A percentile compares a stretch with the other conserved stretches of the same genome.
These are phyloP conservation scores for Tolypocladium paradoxum DNA, from an alignment of 2,329 filamentous ascomycete genomes.

Conservation along the genomic window DNA sequence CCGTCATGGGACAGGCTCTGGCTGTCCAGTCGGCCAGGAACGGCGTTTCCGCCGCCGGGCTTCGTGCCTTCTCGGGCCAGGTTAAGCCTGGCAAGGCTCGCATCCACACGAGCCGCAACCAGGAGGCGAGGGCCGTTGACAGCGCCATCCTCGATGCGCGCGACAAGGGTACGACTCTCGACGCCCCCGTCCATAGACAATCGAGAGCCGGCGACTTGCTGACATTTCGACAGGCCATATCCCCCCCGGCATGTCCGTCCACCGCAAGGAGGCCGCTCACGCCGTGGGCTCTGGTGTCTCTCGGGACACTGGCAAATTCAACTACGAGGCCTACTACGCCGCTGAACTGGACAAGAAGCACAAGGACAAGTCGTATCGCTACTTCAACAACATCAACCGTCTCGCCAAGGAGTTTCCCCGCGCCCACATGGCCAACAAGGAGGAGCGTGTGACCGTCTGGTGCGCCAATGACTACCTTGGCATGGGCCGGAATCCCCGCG, in stretches of 20 bases:
- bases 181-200: not conserved
- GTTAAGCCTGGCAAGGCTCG: slow-evolving; percentile 52
- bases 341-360: slow-evolving; percentile 94
- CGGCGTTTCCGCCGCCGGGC: slow-evolving; percentile 34
- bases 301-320: slow-evolving; percentile 50
- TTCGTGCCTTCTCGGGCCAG: slow-evolving; percentile 40
- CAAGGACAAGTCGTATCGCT: slow-evolving; percentile 98
- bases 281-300: slow-evolving; percentile 10
- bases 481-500: slow-evolving; percentile 85
- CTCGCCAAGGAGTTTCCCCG: slow-evolving; percentile 92
- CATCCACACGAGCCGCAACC: slow-evolving; percentile 69
- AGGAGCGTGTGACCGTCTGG: slow-evolving; percentile 92
- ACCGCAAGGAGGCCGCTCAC: slow-evolving; percentile 6
- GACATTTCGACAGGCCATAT: slow-evolving; percentile 1
- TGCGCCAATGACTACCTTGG: slow-evolving; percentile 98
- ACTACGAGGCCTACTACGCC: slow-evolving; percentile 86
- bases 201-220: not conserved
- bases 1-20: slow-evolving; percentile 96
- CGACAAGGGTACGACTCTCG: slow-evolving; percentile 43
- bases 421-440: slow-evolving; percentile 75
- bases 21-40: slow-evolving; percentile 65
- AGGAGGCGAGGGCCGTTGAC: slow-evolving; percentile 71
- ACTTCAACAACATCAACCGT: slow-evolving; percentile 99
- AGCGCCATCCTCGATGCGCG: slow-evolving; percentile 35
- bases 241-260: slow-evolving; percentile 11